phyloP scores from a whole-genome alignment of 1,139 yeast species.

The Williopsis jadinii region DNA sequence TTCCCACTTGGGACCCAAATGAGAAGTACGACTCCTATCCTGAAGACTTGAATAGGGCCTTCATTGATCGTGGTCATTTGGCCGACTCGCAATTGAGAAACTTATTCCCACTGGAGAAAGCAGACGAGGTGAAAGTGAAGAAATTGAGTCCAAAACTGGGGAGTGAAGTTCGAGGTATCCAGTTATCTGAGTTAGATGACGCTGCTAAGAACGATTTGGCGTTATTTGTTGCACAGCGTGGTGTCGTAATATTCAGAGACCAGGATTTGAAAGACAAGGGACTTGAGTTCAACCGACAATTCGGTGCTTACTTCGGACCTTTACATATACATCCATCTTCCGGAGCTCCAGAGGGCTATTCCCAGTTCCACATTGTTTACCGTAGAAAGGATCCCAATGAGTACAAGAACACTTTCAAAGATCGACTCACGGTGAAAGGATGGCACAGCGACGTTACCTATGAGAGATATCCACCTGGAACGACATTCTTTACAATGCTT shows the following conservation, averaged over 20 bases:
- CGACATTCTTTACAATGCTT: conserved; percentile 51
- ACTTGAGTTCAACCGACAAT: conserved; percentile 42
- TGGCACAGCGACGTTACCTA: conserved; percentile 46
- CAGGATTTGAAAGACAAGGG: conserved; percentile 55
- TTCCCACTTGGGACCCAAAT: conserved; percentile 42
- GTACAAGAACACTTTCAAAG: conserved; percentile 27
- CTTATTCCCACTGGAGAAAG: conserved; percentile 6
- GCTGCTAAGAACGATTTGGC: conserved; percentile 61
- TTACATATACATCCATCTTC: conserved; percentile 70
- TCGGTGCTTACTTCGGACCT: conserved; percentile 57
- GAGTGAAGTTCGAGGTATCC: conserved; percentile 51
- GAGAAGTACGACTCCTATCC: conserved; percentile 34
- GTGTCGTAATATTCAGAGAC: conserved; percentile 57
- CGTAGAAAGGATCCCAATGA: conserved; percentile 36
- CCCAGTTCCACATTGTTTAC: conserved; percentile 56
- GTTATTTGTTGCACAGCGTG: conserved; percentile 53
- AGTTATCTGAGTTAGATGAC: conserved; percentile 43
- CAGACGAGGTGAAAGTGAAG: conserved; percentile 4
- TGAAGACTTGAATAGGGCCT: conserved; percentile 6
- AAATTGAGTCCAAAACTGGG: conserved; percentile 49
- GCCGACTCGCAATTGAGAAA: conserved; percentile 24
- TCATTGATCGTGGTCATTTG: conserved; percentile 11
- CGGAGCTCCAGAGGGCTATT: conserved; percentile 52
- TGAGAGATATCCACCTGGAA: conserved; percentile 65
- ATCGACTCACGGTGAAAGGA: conserved; percentile 29